These are phyloP conservation scores for Macrophomina tecta DNA, from an alignment of 2,329 filamentous ascomycete species.

Conservation along the genomic window DNA sequence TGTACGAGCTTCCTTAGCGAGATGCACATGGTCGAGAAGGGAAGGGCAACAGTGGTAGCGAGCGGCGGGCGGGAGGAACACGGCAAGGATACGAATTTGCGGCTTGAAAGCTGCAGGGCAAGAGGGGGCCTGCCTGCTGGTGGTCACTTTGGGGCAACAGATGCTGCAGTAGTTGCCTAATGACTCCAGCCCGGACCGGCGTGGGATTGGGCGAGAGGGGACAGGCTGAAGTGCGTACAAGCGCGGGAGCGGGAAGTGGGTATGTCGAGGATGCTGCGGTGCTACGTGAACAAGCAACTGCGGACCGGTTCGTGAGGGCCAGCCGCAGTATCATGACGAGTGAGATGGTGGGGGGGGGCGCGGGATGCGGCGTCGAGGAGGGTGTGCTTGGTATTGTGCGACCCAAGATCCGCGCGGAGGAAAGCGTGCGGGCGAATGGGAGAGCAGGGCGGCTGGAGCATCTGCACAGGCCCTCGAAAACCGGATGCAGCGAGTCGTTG, in stretches of 20 bases:
- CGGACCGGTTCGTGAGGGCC: constrained; percentile 22
- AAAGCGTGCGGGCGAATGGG: constrained; percentile 18
- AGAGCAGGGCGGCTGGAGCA: constrained; percentile 2
- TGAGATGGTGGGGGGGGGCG: constrained; percentile 6
- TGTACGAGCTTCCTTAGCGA: constrained; percentile 17
- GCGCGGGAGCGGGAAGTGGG: constrained; percentile 25
- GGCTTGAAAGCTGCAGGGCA: constrained; percentile 20
- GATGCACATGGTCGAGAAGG: constrained; percentile 13
- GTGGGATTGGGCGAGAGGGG: constrained; percentile 10
- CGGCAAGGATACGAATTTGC: constrained; percentile 5
- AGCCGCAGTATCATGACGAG: constrained; percentile 18
- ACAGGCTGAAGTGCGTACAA: constrained; percentile 10
- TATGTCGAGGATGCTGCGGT: constrained; percentile 18
- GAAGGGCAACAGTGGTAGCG: constrained; percentile 8
- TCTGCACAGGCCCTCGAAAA: constrained; percentile 17
- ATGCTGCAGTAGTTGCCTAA: constrained; percentile 20
- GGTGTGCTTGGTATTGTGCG: constrained; percentile 20
- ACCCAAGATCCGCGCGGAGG: constrained; percentile 22
- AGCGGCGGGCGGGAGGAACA: constrained; percentile 14
- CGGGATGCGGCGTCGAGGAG: constrained; percentile 11
- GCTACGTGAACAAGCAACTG: constrained; percentile 24
- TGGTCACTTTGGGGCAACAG: constrained; percentile 13
- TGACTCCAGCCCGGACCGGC: constrained; percentile 2
- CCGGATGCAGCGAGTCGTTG: constrained; percentile 13
- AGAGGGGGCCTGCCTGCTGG: constrained; percentile 16